Percentiles rank a stretch among this genome's conserved stretches.
These are phyloP conservation scores for Oenanthe javanica DNA, from an alignment of 140 eudicot species.

Conservation along the genomic window DNA sequence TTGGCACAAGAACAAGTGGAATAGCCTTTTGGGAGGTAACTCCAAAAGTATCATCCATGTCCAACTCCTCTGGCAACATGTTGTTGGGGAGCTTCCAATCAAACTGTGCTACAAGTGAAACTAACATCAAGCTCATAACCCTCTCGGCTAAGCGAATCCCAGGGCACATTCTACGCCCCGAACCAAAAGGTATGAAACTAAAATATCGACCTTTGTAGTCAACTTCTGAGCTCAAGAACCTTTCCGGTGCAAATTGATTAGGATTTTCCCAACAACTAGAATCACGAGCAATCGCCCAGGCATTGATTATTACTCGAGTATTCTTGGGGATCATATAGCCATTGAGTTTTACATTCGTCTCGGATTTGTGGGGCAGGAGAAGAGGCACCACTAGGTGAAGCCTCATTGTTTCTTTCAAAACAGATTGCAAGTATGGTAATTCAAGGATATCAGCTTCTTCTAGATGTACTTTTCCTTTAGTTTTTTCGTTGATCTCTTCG, in stretches of 20 bases:
- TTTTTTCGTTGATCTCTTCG: neutral
- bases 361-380: constrained; percentile 1
- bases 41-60: neutral
- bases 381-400: neutral
- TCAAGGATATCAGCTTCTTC: constrained; percentile 1
- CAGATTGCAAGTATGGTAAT: neutral
- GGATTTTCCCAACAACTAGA: constrained; percentile 1
- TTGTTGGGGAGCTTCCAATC: constrained; percentile 1
- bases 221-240: neutral
- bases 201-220: neutral
- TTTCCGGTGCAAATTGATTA: neutral
- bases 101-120: neutral
- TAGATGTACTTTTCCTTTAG: neutral
- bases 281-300: constrained; percentile 1
- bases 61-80: neutral
- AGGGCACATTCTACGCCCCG: neutral
- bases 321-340: neutral
- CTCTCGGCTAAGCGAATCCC: neutral
- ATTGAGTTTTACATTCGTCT: neutral
- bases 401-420: neutral
- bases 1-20: neutral
- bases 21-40: neutral
- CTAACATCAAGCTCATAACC: neutral
- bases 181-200: neutral
- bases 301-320: neutral